phyloP scores from a whole-genome alignment of 1,284 basidiomycete genomes.

The Ceratobasidium sp. region DNA sequence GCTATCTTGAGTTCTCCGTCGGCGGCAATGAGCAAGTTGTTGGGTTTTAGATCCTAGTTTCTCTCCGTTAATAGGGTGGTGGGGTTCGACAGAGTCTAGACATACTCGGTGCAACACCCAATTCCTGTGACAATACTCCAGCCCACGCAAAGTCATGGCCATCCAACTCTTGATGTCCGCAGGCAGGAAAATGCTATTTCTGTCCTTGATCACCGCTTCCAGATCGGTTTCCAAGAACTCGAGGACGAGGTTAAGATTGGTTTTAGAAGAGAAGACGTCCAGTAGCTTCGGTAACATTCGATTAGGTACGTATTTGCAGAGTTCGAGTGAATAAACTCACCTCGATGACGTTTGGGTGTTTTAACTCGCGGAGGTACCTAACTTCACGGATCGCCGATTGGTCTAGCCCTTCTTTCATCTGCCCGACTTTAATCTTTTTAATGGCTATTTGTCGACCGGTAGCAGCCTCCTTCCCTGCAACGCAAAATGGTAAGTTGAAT shows the following conservation, averaged over 20 bases:
- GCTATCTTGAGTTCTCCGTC: constrained; percentile 95
- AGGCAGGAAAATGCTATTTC: constrained; percentile 86
- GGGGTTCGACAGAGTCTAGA: constrained; percentile 37
- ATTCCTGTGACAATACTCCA: constrained; percentile 96
- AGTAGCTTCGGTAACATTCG: constrained; percentile 66
- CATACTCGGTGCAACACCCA: constrained; percentile 90
- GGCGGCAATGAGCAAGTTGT: constrained; percentile 93
- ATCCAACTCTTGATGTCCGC: constrained; percentile 99
- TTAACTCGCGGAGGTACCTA: constrained; percentile 92
- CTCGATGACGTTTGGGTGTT: constrained; percentile 94
- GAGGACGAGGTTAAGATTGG: constrained; percentile 94
- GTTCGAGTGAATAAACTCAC: constrained; percentile 57
- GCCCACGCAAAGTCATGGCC: constrained; percentile 94
- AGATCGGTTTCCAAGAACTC: constrained; percentile 98
- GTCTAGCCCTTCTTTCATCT: constrained; percentile 97
- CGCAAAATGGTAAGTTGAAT: background rate
- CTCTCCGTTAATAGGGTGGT: background rate
- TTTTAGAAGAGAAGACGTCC: constrained; percentile 96
- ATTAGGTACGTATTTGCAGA: background rate
- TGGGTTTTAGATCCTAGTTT: constrained; percentile 92
- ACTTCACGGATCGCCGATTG: constrained; percentile 99
- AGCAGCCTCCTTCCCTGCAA: constrained; percentile 67
- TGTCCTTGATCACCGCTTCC: constrained; percentile 95
- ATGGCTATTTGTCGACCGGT: constrained; percentile 86
- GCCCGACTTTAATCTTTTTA: constrained; percentile 97